Percentiles rank a stretch among this genome's conserved stretches.
Evolutionary conservation across 768 basidiomycete species (phyloP).

Genomic region (Collybia sordida): DNA sequence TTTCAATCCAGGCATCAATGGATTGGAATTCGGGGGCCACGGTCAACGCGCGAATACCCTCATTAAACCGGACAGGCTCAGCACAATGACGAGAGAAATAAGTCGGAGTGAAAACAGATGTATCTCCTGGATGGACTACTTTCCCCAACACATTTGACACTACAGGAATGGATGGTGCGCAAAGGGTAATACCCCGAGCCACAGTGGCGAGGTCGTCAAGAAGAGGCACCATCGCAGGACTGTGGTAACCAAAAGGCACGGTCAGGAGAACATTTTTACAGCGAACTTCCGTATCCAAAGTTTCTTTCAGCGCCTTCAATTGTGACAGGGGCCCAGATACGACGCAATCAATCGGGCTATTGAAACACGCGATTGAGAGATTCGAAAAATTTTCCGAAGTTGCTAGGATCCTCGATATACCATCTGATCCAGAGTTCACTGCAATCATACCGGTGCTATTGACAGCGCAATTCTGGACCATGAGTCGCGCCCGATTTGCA

Average conservation of each 20-base stretch:
- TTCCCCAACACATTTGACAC: constrained; percentile 61
- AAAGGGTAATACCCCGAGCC: constrained; percentile 34
- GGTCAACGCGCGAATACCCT: constrained; percentile 44
- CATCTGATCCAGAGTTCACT: constrained; percentile 35
- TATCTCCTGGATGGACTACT: constrained; percentile 53
- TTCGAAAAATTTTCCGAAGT: constrained; percentile 31
- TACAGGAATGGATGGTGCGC: constrained; percentile 54
- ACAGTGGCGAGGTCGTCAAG: constrained; percentile 45
- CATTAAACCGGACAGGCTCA: constrained; percentile 56
- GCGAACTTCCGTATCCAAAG: constrained; percentile 32
- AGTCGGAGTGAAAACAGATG: constrained; percentile 40
- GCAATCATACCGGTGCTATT: constrained; percentile 62
- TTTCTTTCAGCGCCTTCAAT: constrained; percentile 38
- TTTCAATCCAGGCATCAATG: constrained; percentile 59
- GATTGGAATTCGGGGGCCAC: constrained; percentile 20
- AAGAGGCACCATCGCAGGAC: constrained; percentile 59
- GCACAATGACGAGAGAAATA: constrained; percentile 63
- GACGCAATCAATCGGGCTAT: constrained; percentile 56
- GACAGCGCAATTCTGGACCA: constrained; percentile 45
- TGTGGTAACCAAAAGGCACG: constrained; percentile 68
- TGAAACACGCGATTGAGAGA: constrained; percentile 59
- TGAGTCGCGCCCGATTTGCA: constrained; percentile 56
- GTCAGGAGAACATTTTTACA: constrained; percentile 44
- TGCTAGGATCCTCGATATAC: constrained; percentile 33
- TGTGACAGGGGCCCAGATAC: constrained; percentile 54